Conservation (phyloP, 768 basidiomycete species). For the Panaeolus papilionaceus region DNA sequence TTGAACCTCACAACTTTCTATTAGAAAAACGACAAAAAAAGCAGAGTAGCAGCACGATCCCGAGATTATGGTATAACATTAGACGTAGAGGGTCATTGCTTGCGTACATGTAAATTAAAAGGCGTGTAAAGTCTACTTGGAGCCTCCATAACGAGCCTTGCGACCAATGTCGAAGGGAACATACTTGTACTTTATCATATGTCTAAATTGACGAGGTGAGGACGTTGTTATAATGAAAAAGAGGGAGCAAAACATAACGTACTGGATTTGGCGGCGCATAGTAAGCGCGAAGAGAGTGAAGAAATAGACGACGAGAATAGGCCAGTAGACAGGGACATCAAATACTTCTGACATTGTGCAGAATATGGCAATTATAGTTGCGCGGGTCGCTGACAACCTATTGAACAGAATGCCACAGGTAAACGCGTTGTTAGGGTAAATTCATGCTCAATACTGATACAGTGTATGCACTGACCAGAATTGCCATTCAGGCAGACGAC, state of each 20-base stretch:
- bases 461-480: conserved; percentile 69
- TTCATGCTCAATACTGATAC: conserved; percentile 5
- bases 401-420: conserved; percentile 14
- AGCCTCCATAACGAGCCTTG: conserved; percentile 83
- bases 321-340: conserved; percentile 99
- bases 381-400: conserved; percentile 92
- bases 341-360: conserved; percentile 86
- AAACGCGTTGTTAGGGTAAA: conserved; percentile 1
- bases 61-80: conserved; percentile 34
- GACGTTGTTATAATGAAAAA: conserved; percentile 14
- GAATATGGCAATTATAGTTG: conserved; percentile 80
- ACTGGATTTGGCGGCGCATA: conserved; percentile 97
- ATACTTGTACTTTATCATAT: conserved; percentile 99
- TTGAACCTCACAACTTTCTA: too few species aligned
- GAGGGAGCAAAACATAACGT: conserved; percentile 38
- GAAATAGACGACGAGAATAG: conserved; percentile 97
- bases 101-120: conserved; percentile 17
- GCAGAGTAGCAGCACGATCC: conserved; percentile 24
- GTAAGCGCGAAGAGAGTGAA: conserved; percentile 93
- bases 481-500: conserved; percentile 95
- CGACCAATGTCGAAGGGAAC: conserved; percentile 95
- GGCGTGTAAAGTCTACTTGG: conserved; percentile 43
- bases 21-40: conserved; percentile 15
- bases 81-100: conserved; percentile 5
- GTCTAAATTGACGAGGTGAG: conserved; percentile 51